Conservation (phyloP, 345 rosid species). For the Eucalyptus decipiens region DNA sequence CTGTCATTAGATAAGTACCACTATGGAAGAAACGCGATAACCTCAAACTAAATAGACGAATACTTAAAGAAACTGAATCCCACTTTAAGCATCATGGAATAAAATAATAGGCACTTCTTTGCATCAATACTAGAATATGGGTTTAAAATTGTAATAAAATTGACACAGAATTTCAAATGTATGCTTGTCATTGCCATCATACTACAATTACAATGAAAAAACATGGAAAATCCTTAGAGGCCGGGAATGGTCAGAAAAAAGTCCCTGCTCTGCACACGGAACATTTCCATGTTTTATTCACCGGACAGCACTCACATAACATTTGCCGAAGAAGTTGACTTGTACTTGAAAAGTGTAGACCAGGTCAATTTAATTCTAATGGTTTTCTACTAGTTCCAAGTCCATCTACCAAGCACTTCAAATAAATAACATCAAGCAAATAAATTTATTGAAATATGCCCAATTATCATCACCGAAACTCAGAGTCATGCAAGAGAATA, state of each 20-base stretch:
- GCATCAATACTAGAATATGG: background rate
- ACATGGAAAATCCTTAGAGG: background rate
- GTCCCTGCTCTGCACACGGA: background rate
- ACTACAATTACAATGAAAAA: background rate
- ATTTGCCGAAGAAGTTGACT: background rate
- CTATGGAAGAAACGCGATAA: background rate
- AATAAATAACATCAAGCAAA: background rate
- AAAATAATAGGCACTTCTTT: background rate
- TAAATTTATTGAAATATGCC: background rate
- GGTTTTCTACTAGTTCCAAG: background rate
- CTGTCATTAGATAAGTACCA: background rate
- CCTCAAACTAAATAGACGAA: background rate
- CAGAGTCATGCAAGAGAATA: background rate
- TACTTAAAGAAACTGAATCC: background rate
- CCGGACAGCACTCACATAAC: background rate
- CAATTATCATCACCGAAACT: background rate
- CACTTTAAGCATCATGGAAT: background rate
- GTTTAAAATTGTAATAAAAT: background rate
- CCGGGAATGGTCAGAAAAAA: background rate
- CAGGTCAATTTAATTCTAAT: background rate
- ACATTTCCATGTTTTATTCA: background rate
- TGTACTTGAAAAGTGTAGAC: background rate
- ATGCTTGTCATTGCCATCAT: background rate
- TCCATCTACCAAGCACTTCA: background rate
- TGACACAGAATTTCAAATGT: background rate